A percentile compares a stretch with the other conserved stretches of the same genome.
Evolutionary conservation across 1,284 basidiomycete genomes (phyloP).

Genomic region (Rhodotorula sp.): DNA sequence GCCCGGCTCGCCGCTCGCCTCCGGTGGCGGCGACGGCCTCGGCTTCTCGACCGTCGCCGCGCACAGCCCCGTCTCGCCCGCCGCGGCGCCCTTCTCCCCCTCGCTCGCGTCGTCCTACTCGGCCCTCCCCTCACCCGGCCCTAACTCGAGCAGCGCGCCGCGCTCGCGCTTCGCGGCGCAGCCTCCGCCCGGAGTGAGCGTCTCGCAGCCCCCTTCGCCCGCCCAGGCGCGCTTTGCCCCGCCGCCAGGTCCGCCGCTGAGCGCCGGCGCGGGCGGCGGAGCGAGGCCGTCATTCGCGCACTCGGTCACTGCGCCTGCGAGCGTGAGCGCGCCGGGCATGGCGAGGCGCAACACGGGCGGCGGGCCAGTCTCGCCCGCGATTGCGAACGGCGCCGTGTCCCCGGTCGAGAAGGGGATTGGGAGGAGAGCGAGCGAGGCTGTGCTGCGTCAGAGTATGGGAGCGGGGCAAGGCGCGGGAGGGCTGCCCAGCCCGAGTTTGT

Average conservation of each 20-base stretch:
- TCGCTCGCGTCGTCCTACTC: neutral
- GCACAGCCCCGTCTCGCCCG: neutral
- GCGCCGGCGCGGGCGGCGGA: too few relatives aligned
- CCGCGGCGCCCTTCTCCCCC: neutral
- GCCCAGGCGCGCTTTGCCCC: neutral
- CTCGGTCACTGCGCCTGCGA: neutral
- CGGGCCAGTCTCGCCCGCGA: neutral
- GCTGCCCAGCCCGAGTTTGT: too few relatives aligned
- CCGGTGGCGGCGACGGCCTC: neutral
- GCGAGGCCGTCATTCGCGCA: neutral
- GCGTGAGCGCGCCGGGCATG: neutral
- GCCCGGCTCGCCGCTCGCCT: neutral
- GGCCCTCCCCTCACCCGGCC: neutral
- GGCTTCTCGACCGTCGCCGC: neutral
- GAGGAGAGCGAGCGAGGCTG: neutral
- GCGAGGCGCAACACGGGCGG: conserved; percentile 8
- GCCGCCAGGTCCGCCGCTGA: neutral
- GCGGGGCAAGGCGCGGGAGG: neutral
- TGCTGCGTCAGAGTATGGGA: neutral
- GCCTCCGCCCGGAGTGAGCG: neutral
- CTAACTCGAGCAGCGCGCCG: neutral
- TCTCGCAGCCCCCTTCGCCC: neutral
- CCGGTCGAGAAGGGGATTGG: neutral
- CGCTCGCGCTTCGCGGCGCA: neutral
- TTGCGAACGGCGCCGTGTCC: neutral